Conservation (phyloP, 148 eudicot genomes). For the Fallopia convolvulus region DNA sequence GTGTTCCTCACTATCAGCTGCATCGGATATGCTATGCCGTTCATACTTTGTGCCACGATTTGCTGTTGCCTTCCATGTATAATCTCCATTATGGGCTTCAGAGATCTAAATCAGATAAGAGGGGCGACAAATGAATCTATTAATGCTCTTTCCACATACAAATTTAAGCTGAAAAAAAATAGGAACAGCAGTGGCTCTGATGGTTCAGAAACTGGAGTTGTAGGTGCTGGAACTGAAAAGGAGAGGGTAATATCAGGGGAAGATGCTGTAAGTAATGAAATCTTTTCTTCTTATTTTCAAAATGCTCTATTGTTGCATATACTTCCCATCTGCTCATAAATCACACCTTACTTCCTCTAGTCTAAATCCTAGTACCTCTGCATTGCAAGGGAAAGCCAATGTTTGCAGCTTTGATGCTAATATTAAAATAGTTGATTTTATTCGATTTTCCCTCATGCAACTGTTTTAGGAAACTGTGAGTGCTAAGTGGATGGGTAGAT, state of each 20-base stretch:
- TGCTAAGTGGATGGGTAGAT: background rate
- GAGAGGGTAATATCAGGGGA: conserved; percentile 82
- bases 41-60: conserved; percentile 84
- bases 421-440: background rate
- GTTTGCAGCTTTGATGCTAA: background rate
- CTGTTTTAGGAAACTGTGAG: background rate
- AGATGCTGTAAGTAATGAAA: conserved; percentile 62
- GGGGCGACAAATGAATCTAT: conserved; percentile 87
- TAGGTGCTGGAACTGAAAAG: conserved; percentile 88
- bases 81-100: conserved; percentile 73
- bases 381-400: background rate
- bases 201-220: conserved; percentile 52
- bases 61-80: conserved; percentile 97
- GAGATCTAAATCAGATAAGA: conserved; percentile 67
- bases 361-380: background rate
- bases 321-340: background rate
- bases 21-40: conserved; percentile 99
- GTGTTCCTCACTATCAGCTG: conserved; percentile 86
- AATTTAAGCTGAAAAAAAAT: conserved; percentile 66
- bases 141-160: conserved; percentile 77
- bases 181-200: conserved; percentile 27
- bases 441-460: background rate
- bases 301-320: background rate
- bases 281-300: conserved; percentile 1
- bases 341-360: background rate